Evolutionary conservation across 345 rosid genomes (phyloP).

Genomic region (Chamaenerion angustifolium): DNA sequence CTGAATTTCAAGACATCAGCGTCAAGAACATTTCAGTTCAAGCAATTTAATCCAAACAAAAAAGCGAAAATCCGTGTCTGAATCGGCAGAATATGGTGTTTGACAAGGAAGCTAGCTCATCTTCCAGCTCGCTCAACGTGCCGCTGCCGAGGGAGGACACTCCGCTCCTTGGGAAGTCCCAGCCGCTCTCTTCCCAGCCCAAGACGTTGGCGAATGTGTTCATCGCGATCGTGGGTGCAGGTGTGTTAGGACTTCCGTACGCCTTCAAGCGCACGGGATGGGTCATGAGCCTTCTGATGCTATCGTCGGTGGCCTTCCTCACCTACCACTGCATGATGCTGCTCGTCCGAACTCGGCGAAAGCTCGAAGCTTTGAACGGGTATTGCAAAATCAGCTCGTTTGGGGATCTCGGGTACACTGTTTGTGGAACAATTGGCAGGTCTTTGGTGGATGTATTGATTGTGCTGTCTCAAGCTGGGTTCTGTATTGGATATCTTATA

Average conservation of each 20-base stretch:
- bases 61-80: no score
- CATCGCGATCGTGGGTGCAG: constrained; percentile 19
- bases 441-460: constrained; percentile 52
- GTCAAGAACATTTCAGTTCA: no score
- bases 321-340: constrained; percentile 74
- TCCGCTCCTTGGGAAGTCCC: constrained; percentile 38
- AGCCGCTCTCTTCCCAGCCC: constrained; percentile 38
- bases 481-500: constrained; percentile 73
- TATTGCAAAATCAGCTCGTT: constrained; percentile 42
- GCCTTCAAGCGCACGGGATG: constrained; percentile 84
- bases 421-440: constrained; percentile 62
- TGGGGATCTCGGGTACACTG: constrained; percentile 69
- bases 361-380: constrained; percentile 35
- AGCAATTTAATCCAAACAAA: no score
- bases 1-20: no score
- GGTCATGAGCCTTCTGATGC: constrained; percentile 55
- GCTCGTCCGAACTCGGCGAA: constrained; percentile 62
- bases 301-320: constrained; percentile 41
- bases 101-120: constrained; percentile 31
- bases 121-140: constrained; percentile 17
- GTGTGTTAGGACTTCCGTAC: constrained; percentile 83
- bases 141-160: constrained; percentile 34
- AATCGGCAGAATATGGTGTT: constrained; percentile 22
- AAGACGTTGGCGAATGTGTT: constrained; percentile 88
- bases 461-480: constrained; percentile 63